Conservation (phyloP, 2,329 filamentous ascomycete genomes). For the Ascochyta pisi region DNA sequence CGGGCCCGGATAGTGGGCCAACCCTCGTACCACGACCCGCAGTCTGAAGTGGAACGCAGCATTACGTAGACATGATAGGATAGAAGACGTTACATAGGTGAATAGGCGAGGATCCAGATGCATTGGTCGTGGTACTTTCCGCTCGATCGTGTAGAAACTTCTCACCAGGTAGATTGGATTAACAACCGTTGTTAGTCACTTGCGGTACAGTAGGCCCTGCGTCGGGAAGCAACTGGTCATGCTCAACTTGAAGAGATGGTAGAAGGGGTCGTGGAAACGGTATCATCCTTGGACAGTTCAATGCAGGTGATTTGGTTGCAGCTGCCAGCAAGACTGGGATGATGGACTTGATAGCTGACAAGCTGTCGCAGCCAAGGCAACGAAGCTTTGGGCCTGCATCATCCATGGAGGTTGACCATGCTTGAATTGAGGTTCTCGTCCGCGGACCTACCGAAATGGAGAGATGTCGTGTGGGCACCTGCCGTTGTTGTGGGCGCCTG, state of each 20-base stretch:
- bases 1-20: slow-evolving; percentile 7
- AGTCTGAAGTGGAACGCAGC: not conserved
- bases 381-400: slow-evolving; percentile 9
- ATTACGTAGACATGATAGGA: not conserved
- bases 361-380: slow-evolving; percentile 3
- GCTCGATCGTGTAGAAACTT: slow-evolving; percentile 1
- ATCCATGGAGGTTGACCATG: not conserved
- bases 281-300: not conserved
- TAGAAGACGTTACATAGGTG: slow-evolving; percentile 5
- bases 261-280: not conserved
- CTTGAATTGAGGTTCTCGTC: not conserved
- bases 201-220: not conserved
- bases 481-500: not conserved
- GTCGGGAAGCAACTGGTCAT: not conserved
- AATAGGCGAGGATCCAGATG: slow-evolving; percentile 4
- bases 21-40: slow-evolving; percentile 6
- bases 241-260: not conserved
- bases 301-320: not conserved
- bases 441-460: not conserved
- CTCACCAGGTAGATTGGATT: not conserved
- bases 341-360: not conserved
- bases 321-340: not conserved
- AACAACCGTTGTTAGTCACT: not conserved
- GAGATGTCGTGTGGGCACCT: slow-evolving; percentile 1
- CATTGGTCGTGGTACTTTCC: not conserved